Evolutionary conservation across 768 basidiomycete genomes (phyloP), one percentile per base, ranked within the genome.

Genomic region (Suillus bovinus): DNA sequence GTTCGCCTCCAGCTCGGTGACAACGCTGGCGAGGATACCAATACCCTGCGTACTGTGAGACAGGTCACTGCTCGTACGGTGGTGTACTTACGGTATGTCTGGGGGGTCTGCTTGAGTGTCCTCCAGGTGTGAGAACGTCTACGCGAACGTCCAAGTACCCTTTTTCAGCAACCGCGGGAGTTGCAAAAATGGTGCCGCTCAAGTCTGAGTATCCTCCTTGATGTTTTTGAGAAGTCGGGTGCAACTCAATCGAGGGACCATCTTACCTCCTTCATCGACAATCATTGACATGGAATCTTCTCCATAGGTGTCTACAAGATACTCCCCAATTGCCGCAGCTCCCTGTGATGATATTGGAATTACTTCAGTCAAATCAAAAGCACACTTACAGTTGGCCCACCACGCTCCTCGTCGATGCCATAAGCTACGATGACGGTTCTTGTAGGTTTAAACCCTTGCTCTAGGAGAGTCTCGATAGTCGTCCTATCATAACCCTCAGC

Each of bases 231-330:
- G 8, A n/a, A 7, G 0, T 9, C 34, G 20, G 9, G 11, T 22
- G 8, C 36, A 56, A 42, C 31, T 29, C 7, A 5, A 24, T 44
- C 52, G 11, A 36, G 11, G 9, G 10, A 13, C 16, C 57, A 57
- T 65, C 62, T 61, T 67, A 76, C 83, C 82, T 8, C 85, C 84
- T 75, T 88, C 87, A 61, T 88, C 87, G 13, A 87, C 77, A n/a
- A 86, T 69, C 67, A 87, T 73, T 1, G 82, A 73, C 57, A 87
- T 76, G 7, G 80, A 76, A 67, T 85, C 67, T n/a, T 71, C 61
- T n/a, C 85, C 86, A 66, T 82, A 84, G 0, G 72, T 74, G 11
- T 76, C 62, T 4, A 78, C 67, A n/a, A 87, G 72, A 46, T 77
- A 71, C 6, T 70, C 36, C 0, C 75, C 75, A n/a, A 87, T 75